Conservation (phyloP, 495 filamentous ascomycete species). For the Parachaetomium inaequale region DNA sequence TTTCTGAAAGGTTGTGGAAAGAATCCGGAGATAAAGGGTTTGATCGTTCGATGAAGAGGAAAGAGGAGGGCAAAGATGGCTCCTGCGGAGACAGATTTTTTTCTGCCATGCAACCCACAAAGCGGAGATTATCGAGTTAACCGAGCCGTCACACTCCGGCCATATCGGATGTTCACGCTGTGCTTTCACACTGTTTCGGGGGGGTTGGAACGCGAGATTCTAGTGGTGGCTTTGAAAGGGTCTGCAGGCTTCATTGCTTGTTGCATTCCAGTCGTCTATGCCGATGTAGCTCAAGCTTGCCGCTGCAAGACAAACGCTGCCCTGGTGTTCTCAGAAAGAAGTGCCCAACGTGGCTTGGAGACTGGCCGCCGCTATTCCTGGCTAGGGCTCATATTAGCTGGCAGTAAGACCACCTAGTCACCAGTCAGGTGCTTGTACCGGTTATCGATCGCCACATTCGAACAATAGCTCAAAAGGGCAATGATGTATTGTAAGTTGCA, state of each 20-base stretch:
- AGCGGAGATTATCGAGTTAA: constrained; percentile 20
- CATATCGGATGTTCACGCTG: not conserved
- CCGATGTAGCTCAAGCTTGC: not conserved
- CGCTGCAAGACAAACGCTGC: too few relatives aligned
- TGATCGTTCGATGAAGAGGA: constrained; percentile 27
- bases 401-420: too few relatives aligned
- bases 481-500: not conserved
- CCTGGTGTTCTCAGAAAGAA: too few relatives aligned
- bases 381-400: too few relatives aligned
- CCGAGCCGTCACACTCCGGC: constrained; percentile 7
- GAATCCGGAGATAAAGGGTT: constrained; percentile 32
- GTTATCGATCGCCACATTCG: too few relatives aligned
- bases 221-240: not conserved
- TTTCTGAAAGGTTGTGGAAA: constrained; percentile 31
- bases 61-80: constrained; percentile 29
- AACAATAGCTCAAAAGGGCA: too few relatives aligned
- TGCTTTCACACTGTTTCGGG: not conserved
- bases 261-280: not conserved
- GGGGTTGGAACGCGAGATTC: not conserved
- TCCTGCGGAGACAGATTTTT: constrained; percentile 33
- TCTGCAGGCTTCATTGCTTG: not conserved
- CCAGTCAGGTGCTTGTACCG: too few relatives aligned
- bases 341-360: too few relatives aligned
- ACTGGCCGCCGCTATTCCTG: too few relatives aligned
- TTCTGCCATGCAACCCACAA: constrained; percentile 16